These are phyloP conservation scores for Terana coerulea DNA, from an alignment of 768 basidiomycete genomes.

Conservation along the genomic window DNA sequence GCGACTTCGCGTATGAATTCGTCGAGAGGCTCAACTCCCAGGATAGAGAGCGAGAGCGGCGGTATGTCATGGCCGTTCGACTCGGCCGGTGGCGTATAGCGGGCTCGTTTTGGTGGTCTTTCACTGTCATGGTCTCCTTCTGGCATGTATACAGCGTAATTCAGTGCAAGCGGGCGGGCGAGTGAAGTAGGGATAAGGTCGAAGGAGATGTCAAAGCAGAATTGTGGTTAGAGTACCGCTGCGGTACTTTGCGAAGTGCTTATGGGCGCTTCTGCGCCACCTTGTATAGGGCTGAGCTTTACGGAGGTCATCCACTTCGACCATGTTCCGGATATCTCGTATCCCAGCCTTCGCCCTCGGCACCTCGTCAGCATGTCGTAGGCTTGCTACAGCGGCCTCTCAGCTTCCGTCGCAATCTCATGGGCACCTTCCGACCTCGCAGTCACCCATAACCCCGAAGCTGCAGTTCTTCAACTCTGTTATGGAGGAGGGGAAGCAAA, in stretches of 20 bases:
- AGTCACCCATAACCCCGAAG: constrained; percentile 62
- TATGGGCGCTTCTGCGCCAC: neutral
- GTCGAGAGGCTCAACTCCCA: constrained; percentile 87
- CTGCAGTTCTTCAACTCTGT: constrained; percentile 82
- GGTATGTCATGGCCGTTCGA: constrained; percentile 36
- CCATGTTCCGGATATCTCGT: constrained; percentile 21
- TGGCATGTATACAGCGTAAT: constrained; percentile 11
- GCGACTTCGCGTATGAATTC: constrained; percentile 92
- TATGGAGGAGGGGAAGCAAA: constrained; percentile 52
- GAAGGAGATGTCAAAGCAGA: neutral
- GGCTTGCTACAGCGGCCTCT: constrained; percentile 8
- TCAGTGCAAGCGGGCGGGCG: neutral
- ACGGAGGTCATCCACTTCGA: constrained; percentile 7
- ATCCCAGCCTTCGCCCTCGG: neutral
- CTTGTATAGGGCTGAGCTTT: neutral
- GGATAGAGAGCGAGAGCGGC: constrained; percentile 73
- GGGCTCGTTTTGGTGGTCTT: constrained; percentile 35
- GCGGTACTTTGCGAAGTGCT: neutral
- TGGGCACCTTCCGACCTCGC: constrained; percentile 38
- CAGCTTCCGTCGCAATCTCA: constrained; percentile 22
- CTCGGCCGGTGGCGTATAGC: constrained; percentile 31
- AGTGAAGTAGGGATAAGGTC: neutral
- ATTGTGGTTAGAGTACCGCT: neutral
- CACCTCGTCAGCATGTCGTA: neutral
- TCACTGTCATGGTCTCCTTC: constrained; percentile 27